Percentiles rank a stretch among this genome's conserved stretches.
Conservation (phyloP, 768 basidiomycete genomes). For the Lentinula raphanica region DNA sequence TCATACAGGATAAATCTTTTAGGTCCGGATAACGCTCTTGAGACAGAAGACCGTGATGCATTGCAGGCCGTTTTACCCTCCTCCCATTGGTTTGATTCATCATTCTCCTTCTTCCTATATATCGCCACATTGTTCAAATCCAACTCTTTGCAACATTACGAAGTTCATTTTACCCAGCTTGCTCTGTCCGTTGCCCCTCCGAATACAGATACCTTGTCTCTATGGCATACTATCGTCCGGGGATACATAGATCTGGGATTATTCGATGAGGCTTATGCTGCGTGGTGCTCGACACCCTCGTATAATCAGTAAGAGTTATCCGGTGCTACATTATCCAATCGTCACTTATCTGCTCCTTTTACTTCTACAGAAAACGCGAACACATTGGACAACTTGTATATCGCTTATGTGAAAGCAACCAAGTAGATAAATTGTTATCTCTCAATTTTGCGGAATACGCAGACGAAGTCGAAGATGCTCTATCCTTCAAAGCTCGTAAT, state of each 20-base stretch:
- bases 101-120: slow-evolving; percentile 75
- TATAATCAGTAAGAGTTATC: slow-evolving; percentile 64
- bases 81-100: slow-evolving; percentile 49
- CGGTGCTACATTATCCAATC: slow-evolving; percentile 3
- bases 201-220: slow-evolving; percentile 50
- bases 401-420: slow-evolving; percentile 88
- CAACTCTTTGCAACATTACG: slow-evolving; percentile 46
- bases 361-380: slow-evolving; percentile 63
- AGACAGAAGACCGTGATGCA: slow-evolving; percentile 59
- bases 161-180: slow-evolving; percentile 71
- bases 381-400: slow-evolving; percentile 79
- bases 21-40: slow-evolving; percentile 45
- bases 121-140: slow-evolving; percentile 70
- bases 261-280: slow-evolving; percentile 86
- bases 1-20: slow-evolving; percentile 11
- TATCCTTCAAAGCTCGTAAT: slow-evolving; percentile 92
- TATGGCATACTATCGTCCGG: slow-evolving; percentile 78
- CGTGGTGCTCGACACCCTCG: slow-evolving; percentile 69
- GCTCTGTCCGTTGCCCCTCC: slow-evolving; percentile 67
- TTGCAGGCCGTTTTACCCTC: slow-evolving; percentile 58
- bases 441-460: slow-evolving; percentile 83
- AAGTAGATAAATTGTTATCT: slow-evolving; percentile 69
- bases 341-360: slow-evolving; percentile 5
- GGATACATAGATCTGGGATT: slow-evolving; percentile 66
- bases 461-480: slow-evolving; percentile 80